Conservation (phyloP, 768 basidiomycete genomes). For the Lanmaoa pseudosensibilis region DNA sequence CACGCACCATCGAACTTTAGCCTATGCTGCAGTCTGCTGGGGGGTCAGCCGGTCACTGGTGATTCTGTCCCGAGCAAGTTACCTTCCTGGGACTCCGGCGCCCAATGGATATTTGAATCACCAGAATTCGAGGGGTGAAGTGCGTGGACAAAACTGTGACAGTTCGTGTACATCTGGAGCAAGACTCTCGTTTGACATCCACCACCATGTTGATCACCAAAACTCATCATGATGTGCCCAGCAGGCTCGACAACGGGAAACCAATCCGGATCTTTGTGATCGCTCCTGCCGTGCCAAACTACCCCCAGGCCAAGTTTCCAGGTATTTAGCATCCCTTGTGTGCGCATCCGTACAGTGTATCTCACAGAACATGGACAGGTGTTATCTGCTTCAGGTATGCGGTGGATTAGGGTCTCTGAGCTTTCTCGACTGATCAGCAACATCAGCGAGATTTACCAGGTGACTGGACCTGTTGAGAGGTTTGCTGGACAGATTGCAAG, state of each 20-base stretch:
- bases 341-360: background rate
- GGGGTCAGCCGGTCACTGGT: too few relatives aligned
- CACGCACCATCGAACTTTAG: too few relatives aligned
- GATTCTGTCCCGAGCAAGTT: too few relatives aligned
- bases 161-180: background rate
- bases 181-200: background rate
- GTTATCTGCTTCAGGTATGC: slow-evolving; percentile 78
- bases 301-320: slow-evolving; percentile 90
- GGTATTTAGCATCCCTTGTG: slow-evolving; percentile 40
- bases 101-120: background rate
- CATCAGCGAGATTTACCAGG: slow-evolving; percentile 89
- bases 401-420: background rate
- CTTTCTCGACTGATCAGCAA: background rate
- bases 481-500: slow-evolving; percentile 87
- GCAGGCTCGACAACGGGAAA: slow-evolving; percentile 59
- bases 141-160: too few relatives aligned
- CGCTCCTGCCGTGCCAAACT: slow-evolving; percentile 73
- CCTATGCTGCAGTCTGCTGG: too few relatives aligned
- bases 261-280: slow-evolving; percentile 84
- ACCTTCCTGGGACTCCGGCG: too few relatives aligned
- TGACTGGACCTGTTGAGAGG: slow-evolving; percentile 95
- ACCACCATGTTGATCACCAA: slow-evolving; percentile 78
- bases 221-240: slow-evolving; percentile 73
- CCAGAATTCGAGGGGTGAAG: too few relatives aligned
- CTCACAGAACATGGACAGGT: slow-evolving; percentile 40